Conservation (phyloP, 2,329 filamentous ascomycete species). For the Tolypocladium capitatum region DNA sequence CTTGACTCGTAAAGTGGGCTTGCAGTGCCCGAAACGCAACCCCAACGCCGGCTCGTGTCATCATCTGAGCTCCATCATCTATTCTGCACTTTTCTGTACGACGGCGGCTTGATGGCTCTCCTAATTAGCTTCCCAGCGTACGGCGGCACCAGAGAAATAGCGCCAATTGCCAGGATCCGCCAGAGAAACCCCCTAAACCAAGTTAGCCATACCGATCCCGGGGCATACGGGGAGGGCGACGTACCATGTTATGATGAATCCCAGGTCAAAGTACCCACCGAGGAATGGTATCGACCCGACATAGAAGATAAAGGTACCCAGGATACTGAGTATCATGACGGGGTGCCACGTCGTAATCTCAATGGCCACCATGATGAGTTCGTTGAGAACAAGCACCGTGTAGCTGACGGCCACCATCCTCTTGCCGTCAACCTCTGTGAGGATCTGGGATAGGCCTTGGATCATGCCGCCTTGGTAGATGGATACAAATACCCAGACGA, state of each 20-base stretch:
- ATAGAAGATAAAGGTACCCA: constrained; percentile 74
- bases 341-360: constrained; percentile 96
- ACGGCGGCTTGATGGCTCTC: constrained; percentile 77
- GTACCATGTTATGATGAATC: constrained; percentile 59
- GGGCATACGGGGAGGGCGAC: constrained; percentile 12
- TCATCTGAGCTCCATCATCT: constrained; percentile 26
- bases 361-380: constrained; percentile 92
- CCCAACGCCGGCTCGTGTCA: background rate
- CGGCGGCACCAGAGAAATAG: constrained; percentile 72
- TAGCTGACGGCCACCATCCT: constrained; percentile 85
- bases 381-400: constrained; percentile 83
- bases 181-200: constrained; percentile 63
- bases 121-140: constrained; percentile 78
- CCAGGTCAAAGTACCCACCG: constrained; percentile 77
- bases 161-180: constrained; percentile 68
- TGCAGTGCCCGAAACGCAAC: constrained; percentile 2
- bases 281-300: constrained; percentile 75
- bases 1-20: background rate
- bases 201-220: background rate
- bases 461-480: constrained; percentile 94
- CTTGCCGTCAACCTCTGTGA: constrained; percentile 62
- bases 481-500: constrained; percentile 89
- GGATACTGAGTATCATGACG: constrained; percentile 72
- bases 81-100: constrained; percentile 82
- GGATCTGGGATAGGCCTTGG: constrained; percentile 81